Evolutionary conservation across 2,329 filamentous ascomycete species (phyloP), one percentile per base, ranked within the genome.

Genomic region (Ophiostoma ips): DNA sequence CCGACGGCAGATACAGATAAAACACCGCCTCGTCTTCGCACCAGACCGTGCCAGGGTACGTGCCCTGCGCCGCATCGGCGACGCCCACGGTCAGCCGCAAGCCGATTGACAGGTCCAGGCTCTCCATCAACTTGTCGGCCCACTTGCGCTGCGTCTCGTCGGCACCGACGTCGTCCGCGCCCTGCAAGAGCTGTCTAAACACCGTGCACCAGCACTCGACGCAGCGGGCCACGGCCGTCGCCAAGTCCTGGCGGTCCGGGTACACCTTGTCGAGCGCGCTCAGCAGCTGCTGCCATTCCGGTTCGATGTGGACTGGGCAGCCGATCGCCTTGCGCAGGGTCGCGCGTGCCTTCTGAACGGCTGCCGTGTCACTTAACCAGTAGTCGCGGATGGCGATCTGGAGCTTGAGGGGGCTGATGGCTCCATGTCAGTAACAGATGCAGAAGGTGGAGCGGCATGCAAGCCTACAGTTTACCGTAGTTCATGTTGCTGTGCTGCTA

Each of bases 211-310:
- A 74, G 2, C 62, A 57, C 19, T 65, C 61, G 19, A 73, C 57
- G 34, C 60, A 60, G 4, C 58, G 60, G n/a, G 66, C 58, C 13
- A 71, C 56, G 18, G 58, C 58, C 19, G 61, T 54, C 10, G 69
- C 64, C 12, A 75, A 62, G 31, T 62, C 59, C 3, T 55, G 57
- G 49, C 66, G 67, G 53, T 74, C 69, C 0, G 63, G 54, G 56
- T 69, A 72, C 43, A 60, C 56, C 3, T 48, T 49, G 30, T 64
- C 64, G 2, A 71, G 59, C 13, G 64, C 63, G 12, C 62, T 59
- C 44, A 68, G 56, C 13, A 73, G 60, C 43, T 68, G 64, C 7
- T 58, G 57, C 68, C 70, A 73, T 56, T 72, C 66, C 1, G 69
- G 69, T 7, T 68, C 61, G 35, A 67, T 58, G 19, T 56, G 55